Conservation (phyloP, 176 grass and related monocot species). For the Oryza officinalis region DNA sequence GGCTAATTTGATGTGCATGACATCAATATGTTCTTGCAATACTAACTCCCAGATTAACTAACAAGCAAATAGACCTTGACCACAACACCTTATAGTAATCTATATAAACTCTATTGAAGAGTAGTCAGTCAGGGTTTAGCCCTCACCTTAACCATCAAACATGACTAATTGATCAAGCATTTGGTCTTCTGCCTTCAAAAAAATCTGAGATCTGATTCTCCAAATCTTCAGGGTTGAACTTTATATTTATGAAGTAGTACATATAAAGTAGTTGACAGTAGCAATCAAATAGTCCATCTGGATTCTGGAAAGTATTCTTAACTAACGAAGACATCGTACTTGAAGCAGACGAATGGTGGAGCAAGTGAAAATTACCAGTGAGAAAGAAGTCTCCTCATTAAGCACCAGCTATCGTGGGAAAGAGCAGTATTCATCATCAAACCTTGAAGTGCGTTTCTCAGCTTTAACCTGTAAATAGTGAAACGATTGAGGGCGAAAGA, state of each 20-base stretch:
- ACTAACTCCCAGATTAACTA: neutral
- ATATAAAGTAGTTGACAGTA: neutral
- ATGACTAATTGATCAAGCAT: constrained; percentile 31
- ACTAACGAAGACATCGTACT: neutral
- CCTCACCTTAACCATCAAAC: constrained; percentile 46
- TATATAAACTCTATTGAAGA: neutral
- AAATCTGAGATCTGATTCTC: constrained; percentile 85
- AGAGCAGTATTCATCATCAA: constrained; percentile 61
- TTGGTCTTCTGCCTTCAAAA: constrained; percentile 78
- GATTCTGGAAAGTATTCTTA: too few species aligned
- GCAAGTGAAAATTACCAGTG: constrained; percentile 48
- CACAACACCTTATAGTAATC: too few species aligned
- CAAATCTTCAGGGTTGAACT: constrained; percentile 85
- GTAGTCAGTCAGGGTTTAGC: neutral
- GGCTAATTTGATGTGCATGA: constrained; percentile 1
- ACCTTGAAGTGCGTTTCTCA: constrained; percentile 47
- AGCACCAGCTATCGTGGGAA: constrained; percentile 61
- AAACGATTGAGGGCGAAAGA: constrained; percentile 1
- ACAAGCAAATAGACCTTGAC: constrained; percentile 28
- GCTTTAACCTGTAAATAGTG: constrained; percentile 51
- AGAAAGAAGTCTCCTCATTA: constrained; percentile 52
- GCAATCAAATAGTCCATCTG: neutral
- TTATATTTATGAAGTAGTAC: constrained; percentile 36
- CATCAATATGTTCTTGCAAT: constrained; percentile 17
- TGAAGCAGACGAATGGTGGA: neutral